These are phyloP conservation scores for Dactylella cylindrospora DNA, from an alignment of 2,329 filamentous ascomycete species.

Conservation along the genomic window DNA sequence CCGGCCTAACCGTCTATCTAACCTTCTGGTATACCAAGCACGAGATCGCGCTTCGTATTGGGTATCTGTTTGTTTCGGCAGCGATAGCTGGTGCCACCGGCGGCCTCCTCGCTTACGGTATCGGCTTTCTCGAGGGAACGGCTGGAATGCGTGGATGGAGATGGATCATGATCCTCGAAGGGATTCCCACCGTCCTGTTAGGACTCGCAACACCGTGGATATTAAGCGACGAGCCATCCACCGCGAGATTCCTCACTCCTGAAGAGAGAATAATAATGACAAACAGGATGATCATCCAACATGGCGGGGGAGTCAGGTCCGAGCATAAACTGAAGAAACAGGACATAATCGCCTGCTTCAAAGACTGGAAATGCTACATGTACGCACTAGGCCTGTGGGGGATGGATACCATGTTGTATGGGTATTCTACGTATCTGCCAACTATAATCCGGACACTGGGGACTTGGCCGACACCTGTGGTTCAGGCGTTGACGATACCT, in stretches of 20 bases:
- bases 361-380: conserved; percentile 74
- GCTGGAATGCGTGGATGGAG: conserved; percentile 68
- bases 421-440: conserved; percentile 74
- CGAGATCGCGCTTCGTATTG: conserved; percentile 71
- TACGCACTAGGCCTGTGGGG: conserved; percentile 65
- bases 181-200: conserved; percentile 60
- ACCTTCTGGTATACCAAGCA: conserved; percentile 75
- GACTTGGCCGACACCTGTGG: conserved; percentile 63
- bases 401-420: conserved; percentile 74
- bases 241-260: conserved; percentile 62
- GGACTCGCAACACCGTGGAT: conserved; percentile 61
- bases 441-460: conserved; percentile 74
- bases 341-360: conserved; percentile 68
- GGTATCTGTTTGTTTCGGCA: conserved; percentile 70
- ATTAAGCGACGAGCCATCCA: conserved; percentile 68
- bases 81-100: conserved; percentile 72
- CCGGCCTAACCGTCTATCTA: conserved; percentile 68
- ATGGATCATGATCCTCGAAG: conserved; percentile 67
- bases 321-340: conserved; percentile 59
- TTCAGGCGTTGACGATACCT: conserved; percentile 76
- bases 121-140: conserved; percentile 71
- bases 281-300: conserved; percentile 42
- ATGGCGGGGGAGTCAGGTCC: conserved; percentile 51
- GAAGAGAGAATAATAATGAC: conserved; percentile 63
- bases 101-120: conserved; percentile 71